phyloP scores from a whole-genome alignment of 768 basidiomycete species.

The Lentinula aciculospora region DNA sequence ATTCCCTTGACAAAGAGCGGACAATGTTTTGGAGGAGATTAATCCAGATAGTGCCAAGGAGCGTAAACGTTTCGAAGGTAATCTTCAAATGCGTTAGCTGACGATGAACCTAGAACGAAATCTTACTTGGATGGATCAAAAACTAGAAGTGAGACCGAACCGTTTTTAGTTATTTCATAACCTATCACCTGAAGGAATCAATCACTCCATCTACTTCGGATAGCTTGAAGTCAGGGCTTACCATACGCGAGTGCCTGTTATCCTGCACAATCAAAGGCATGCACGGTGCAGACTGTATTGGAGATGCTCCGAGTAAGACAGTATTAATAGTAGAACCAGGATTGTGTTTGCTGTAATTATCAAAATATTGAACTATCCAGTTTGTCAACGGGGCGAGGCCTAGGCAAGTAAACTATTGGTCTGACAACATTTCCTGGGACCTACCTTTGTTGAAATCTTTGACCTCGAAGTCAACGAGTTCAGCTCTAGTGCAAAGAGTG shows the following conservation, averaged over 20 bases:
- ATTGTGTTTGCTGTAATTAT: constrained; percentile 18
- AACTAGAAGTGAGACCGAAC: constrained; percentile 56
- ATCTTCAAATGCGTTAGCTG: constrained; percentile 13
- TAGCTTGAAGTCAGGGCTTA: neutral
- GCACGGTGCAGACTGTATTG: constrained; percentile 52
- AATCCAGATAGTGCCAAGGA: constrained; percentile 7
- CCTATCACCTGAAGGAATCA: constrained; percentile 47
- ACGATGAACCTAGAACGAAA: neutral
- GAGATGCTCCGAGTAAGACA: constrained; percentile 41
- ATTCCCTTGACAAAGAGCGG: neutral
- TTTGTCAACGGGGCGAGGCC: constrained; percentile 47
- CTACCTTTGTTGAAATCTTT: constrained; percentile 13
- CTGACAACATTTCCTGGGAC: neutral
- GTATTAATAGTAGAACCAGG: constrained; percentile 40
- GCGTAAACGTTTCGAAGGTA: constrained; percentile 14
- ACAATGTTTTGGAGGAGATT: neutral
- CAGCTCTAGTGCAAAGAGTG: constrained; percentile 30
- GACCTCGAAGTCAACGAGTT: constrained; percentile 63
- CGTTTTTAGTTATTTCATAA: constrained; percentile 62
- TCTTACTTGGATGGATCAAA: constrained; percentile 74
- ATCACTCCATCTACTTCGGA: neutral
- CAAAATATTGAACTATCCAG: constrained; percentile 79
- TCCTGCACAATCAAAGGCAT: constrained; percentile 86
- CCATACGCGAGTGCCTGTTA: constrained; percentile 78
- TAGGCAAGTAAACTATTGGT: constrained; percentile 12